Evolutionary conservation across 2,329 filamentous ascomycete species (phyloP).

Genomic region (Nakataea oryzae): DNA sequence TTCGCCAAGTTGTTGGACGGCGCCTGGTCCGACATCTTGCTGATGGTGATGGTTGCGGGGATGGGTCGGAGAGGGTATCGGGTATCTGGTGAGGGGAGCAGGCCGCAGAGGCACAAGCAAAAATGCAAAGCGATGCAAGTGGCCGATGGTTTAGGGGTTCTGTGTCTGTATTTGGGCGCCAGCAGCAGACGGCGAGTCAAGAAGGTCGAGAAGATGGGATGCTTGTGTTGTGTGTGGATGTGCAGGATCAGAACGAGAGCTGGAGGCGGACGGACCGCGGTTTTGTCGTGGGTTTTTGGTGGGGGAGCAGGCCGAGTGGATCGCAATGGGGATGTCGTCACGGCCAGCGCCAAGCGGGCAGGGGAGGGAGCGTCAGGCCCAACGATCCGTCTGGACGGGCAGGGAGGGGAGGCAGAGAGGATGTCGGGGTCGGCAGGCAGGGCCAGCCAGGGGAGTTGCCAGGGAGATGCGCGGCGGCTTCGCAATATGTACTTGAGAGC

Average conservation of each 20-base stretch:
- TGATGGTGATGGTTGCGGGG: not conserved
- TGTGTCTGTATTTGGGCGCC: too few species aligned
- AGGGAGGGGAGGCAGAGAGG: not conserved
- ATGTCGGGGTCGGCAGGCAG: not conserved
- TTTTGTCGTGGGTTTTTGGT: not conserved
- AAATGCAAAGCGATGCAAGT: not conserved
- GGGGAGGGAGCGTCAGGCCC: too few species aligned
- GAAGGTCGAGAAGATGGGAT: not conserved
- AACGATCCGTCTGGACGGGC: not conserved
- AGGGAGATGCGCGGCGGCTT: not conserved
- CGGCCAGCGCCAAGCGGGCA: not conserved
- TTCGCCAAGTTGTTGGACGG: not conserved
- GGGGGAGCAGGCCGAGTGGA: not conserved
- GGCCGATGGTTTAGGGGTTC: not conserved
- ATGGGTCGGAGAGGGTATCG: too few species aligned
- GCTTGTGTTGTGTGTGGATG: not conserved
- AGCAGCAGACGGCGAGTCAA: not conserved
- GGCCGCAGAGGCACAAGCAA: not conserved
- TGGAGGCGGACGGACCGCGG: not conserved
- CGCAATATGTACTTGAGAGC: not conserved
- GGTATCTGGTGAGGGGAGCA: not conserved
- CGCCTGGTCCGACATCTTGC: not conserved
- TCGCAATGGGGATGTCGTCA: not conserved
- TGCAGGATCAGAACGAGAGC: not conserved
- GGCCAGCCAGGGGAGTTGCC: too few species aligned